Conservation (phyloP, 2,329 filamentous ascomycete genomes). For the Periconia sp. region DNA sequence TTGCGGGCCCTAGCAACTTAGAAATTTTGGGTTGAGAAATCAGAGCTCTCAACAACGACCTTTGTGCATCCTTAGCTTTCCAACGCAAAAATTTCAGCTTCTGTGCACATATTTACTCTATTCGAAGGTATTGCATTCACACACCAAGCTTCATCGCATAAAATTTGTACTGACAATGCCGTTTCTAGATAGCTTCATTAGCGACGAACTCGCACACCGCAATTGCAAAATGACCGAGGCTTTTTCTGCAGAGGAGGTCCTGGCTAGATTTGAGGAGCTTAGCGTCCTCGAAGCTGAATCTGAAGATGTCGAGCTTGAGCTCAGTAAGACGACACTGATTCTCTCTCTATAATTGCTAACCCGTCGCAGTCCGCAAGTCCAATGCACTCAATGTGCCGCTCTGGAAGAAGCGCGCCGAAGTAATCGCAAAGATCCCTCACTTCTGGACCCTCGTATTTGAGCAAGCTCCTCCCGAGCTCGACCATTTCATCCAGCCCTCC, state of each 20-base stretch:
- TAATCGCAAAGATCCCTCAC: slow-evolving; percentile 75
- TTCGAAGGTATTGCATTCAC: background rate
- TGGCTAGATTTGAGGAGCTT: slow-evolving; percentile 71
- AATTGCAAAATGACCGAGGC: slow-evolving; percentile 29
- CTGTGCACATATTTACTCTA: slow-evolving; percentile 3
- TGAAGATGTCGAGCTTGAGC: slow-evolving; percentile 79
- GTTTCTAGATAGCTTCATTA: slow-evolving; percentile 19
- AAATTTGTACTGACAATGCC: slow-evolving; percentile 18
- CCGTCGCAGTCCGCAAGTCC: slow-evolving; percentile 72
- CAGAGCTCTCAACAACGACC: slow-evolving; percentile 13
- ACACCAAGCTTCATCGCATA: background rate
- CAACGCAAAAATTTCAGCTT: background rate
- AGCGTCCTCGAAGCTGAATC: slow-evolving; percentile 82
- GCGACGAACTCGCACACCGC: slow-evolving; percentile 5
- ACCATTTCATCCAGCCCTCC: slow-evolving; percentile 82
- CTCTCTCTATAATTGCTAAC: slow-evolving; percentile 13
- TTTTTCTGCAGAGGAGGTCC: slow-evolving; percentile 31
- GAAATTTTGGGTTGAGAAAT: slow-evolving; percentile 6
- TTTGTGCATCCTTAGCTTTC: background rate
- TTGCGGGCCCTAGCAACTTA: too few species aligned
- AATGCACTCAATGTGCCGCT: slow-evolving; percentile 71
- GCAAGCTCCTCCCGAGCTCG: slow-evolving; percentile 82
- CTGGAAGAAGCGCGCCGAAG: slow-evolving; percentile 75
- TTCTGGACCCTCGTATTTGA: slow-evolving; percentile 97
- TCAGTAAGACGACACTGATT: slow-evolving; percentile 61